phyloP scores from a whole-genome alignment of 2,329 filamentous ascomycete genomes.

The Penicillium janthinellum region DNA sequence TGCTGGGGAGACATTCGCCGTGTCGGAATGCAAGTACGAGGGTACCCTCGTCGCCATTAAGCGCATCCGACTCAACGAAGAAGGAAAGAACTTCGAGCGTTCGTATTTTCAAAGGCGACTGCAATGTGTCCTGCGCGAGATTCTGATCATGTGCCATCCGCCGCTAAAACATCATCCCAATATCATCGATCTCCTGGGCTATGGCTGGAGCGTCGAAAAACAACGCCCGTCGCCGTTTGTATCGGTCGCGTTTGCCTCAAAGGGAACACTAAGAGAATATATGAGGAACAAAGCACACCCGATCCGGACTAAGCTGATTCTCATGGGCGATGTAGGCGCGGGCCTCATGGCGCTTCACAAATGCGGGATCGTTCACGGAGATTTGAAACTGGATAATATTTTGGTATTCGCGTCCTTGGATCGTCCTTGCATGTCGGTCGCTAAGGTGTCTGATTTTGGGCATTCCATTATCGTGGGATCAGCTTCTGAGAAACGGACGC shows the following conservation, averaged over 20 bases:
- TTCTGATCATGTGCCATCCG: conserved; percentile 23
- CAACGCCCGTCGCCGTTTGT: conserved; percentile 23
- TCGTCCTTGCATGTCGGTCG: conserved; percentile 19
- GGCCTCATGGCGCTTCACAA: conserved; percentile 31
- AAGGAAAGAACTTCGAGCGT: conserved; percentile 4
- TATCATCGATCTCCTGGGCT: conserved; percentile 26
- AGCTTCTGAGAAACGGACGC: conserved; percentile 1
- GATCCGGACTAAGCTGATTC: conserved; percentile 13
- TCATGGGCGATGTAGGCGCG: conserved; percentile 30
- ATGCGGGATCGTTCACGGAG: conserved; percentile 34
- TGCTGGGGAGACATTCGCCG: conserved; percentile 15
- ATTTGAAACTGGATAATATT: conserved; percentile 34
- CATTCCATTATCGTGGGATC: conserved; percentile 23
- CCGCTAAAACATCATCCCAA: conserved; percentile 26
- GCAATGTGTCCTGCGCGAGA: conserved; percentile 23
- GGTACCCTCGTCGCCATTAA: conserved; percentile 15
- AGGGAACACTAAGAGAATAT: conserved; percentile 19
- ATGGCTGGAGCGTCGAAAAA: conserved; percentile 22
- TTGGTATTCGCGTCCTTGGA: conserved; percentile 25
- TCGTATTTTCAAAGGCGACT: conserved; percentile 16
- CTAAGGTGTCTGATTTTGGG: conserved; percentile 31
- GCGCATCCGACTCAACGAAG: conserved; percentile 11
- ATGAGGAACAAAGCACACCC: conserved; percentile 7
- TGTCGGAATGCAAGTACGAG: conserved; percentile 12
- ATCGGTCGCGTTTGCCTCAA: conserved; percentile 27